Percentiles rank a stretch among this genome's conserved stretches.
phyloP scores from a whole-genome alignment of 164 flowering plant species.

The Magnolia officinalis region DNA sequence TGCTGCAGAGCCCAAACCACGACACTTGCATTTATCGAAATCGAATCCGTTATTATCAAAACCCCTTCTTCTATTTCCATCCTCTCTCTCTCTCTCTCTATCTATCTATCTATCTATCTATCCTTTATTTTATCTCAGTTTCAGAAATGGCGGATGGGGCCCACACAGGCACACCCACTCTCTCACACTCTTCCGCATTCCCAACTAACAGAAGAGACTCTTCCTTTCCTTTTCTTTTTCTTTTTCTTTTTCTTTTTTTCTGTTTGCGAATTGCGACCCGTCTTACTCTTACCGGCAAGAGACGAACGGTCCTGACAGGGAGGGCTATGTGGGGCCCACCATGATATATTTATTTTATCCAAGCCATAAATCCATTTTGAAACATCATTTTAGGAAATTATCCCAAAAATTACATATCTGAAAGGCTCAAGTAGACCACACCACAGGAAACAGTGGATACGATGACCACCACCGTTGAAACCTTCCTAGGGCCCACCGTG shows the following conservation, averaged over 20 bases:
- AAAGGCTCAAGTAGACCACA: too few species aligned
- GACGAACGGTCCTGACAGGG: too few species aligned
- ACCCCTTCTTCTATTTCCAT: conserved; percentile 22
- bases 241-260: background rate
- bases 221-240: background rate
- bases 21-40: conserved; percentile 22
- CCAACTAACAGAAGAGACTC: background rate
- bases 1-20: conserved; percentile 26
- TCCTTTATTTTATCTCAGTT: background rate
- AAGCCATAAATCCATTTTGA: too few species aligned
- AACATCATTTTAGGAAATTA: too few species aligned
- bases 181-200: background rate
- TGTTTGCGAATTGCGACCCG: background rate
- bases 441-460: too few species aligned
- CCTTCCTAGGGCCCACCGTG: too few species aligned
- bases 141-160: background rate
- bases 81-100: background rate
- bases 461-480: too few species aligned
- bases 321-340: too few species aligned
- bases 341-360: too few species aligned
- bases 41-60: conserved; percentile 23
- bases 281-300: background rate
- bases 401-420: too few species aligned
- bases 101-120: too few species aligned
- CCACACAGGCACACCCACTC: conserved; percentile 2